These are phyloP conservation scores for Dryadomyces sulphureus DNA, from an alignment of 2,329 filamentous ascomycete genomes.

Conservation along the genomic window DNA sequence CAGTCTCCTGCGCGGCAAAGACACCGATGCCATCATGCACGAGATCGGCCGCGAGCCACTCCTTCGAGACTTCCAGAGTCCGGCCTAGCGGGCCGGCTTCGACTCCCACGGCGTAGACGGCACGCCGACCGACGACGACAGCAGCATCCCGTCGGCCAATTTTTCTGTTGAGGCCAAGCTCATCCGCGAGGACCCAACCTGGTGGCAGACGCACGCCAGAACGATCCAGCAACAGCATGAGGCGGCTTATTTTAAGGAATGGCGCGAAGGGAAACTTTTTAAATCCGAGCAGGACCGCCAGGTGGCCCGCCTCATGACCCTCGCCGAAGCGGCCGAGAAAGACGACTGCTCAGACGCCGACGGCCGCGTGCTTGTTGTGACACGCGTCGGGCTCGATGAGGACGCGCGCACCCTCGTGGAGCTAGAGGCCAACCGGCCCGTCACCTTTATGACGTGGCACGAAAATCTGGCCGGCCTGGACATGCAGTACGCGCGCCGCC, in stretches of 20 bases:
- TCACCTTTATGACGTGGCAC: neutral
- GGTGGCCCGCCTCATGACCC: neutral
- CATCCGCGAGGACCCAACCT: neutral
- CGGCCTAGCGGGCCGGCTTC: neutral
- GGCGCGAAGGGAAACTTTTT: neutral
- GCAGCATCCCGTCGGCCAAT: neutral
- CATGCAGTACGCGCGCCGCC: neutral
- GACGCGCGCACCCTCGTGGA: neutral
- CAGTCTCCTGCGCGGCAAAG: neutral
- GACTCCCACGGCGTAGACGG: neutral
- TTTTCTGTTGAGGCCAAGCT: neutral
- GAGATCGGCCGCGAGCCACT: neutral
- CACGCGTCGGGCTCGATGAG: neutral
- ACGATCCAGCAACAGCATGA: neutral
- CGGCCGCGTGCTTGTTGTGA: neutral
- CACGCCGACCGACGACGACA: neutral
- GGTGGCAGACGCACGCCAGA: too few species aligned
- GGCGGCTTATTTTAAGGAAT: neutral
- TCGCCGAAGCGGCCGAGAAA: neutral
- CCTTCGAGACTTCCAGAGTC: neutral
- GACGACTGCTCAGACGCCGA: neutral
- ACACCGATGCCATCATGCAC: neutral
- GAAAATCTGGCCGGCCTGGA: neutral
- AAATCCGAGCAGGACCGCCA: neutral
- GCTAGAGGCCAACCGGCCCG: neutral